Conservation (phyloP, 2,329 filamentous ascomycete genomes). For the Davidsoniella australis region DNA sequence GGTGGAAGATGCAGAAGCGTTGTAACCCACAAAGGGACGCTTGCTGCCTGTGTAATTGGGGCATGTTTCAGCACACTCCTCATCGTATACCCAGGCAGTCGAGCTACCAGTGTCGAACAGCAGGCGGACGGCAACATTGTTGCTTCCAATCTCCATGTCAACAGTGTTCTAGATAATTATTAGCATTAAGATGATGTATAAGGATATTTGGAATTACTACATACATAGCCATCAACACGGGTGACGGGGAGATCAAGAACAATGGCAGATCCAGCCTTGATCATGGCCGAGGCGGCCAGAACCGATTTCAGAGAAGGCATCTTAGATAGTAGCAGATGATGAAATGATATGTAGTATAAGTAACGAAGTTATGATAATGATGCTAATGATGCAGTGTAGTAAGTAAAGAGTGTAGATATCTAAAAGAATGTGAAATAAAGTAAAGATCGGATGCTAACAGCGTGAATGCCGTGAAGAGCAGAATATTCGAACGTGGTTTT, state of each 20-base stretch:
- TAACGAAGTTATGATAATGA: neutral
- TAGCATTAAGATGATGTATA: neutral
- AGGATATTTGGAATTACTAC: neutral
- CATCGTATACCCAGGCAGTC: slow-evolving; percentile 20
- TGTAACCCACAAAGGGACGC: slow-evolving; percentile 14
- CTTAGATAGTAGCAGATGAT: neutral
- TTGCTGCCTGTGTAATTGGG: slow-evolving; percentile 15
- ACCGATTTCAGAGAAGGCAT: slow-evolving; percentile 10
- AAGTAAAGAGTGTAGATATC: neutral
- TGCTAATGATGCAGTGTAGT: neutral
- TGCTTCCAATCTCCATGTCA: slow-evolving; percentile 18
- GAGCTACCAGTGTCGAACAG: slow-evolving; percentile 22
- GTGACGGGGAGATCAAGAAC: slow-evolving; percentile 11
- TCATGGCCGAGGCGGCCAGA: slow-evolving; percentile 8
- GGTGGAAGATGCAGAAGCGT: slow-evolving; percentile 18
- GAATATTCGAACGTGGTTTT: too few species aligned
- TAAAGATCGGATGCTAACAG: neutral
- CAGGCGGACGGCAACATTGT: slow-evolving; percentile 17
- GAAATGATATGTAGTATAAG: neutral
- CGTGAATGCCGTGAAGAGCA: neutral
- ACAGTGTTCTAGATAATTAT: slow-evolving; percentile 8
- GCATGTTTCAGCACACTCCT: slow-evolving; percentile 17
- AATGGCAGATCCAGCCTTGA: slow-evolving; percentile 4
- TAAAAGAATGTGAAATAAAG: neutral
- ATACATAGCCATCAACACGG: slow-evolving; percentile 11